Conservation (phyloP, 139 green algal genomes). For the Chlorokybus atmophyticus region DNA sequence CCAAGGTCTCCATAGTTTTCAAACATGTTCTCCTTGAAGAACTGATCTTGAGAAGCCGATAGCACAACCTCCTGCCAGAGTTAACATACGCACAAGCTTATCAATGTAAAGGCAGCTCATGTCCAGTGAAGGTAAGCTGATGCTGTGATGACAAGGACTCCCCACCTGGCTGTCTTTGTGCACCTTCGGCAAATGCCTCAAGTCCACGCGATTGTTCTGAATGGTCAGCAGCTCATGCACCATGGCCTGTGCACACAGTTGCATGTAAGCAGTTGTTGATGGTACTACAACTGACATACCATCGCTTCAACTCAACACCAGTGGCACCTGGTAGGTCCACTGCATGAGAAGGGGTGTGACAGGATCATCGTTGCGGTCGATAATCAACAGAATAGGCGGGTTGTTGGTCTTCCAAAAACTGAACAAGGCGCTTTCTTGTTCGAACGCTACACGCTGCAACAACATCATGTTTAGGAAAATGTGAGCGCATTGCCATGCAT, state of each 20-base stretch:
- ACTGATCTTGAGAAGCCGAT: slow-evolving; percentile 26
- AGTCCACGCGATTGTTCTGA: slow-evolving; percentile 32
- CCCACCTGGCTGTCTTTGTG: slow-evolving; percentile 24
- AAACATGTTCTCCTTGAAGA: slow-evolving; percentile 27
- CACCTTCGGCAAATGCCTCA: slow-evolving; percentile 18
- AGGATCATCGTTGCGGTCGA: slow-evolving; percentile 36
- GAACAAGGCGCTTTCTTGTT: slow-evolving; percentile 32
- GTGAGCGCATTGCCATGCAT: too few relatives aligned
- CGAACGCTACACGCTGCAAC: slow-evolving; percentile 33
- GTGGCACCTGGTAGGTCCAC: slow-evolving; percentile 40
- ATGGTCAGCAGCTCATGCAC: slow-evolving; percentile 42
- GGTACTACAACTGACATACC: background rate
- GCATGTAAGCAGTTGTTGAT: background rate
- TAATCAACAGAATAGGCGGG: slow-evolving; percentile 30
- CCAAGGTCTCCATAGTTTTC: slow-evolving; percentile 45
- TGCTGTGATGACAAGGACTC: too few relatives aligned
- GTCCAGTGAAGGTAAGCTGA: too few relatives aligned
- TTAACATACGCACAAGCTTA: too few relatives aligned
- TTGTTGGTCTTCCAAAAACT: slow-evolving; percentile 25
- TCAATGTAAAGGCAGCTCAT: too few relatives aligned
- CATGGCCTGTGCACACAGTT: slow-evolving; percentile 31
- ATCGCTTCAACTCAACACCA: background rate
- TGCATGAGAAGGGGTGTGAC: slow-evolving; percentile 40
- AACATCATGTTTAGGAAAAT: too few relatives aligned
- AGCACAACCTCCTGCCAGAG: slow-evolving; percentile 36